Conservation (phyloP, 164 flowering plant genomes). For the Liriodendron chinense region DNA sequence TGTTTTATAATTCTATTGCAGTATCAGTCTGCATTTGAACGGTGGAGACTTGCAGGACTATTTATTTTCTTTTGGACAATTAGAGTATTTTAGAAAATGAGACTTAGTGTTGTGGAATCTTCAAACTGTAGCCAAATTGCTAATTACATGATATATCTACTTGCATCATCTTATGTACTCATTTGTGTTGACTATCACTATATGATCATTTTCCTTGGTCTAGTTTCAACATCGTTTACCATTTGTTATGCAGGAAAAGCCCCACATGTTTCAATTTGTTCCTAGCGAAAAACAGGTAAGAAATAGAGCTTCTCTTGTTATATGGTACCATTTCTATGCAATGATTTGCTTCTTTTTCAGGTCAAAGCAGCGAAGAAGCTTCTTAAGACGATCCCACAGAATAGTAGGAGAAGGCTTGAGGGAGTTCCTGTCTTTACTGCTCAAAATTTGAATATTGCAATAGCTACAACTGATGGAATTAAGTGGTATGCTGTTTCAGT, state of each 20-base stretch:
- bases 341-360: slow-evolving; percentile 32
- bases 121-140: neutral
- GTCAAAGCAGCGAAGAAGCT: slow-evolving; percentile 88
- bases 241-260: slow-evolving; percentile 65
- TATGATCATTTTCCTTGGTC: neutral
- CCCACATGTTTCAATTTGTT: slow-evolving; percentile 85
- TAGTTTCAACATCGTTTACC: neutral
- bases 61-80: neutral
- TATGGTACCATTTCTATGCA: neutral
- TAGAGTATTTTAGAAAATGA: neutral
- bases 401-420: slow-evolving; percentile 44
- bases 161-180: neutral
- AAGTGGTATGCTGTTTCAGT: slow-evolving; percentile 56
- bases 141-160: neutral
- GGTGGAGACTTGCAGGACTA: neutral
- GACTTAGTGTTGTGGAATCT: neutral
- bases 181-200: neutral
- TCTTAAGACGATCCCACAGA: slow-evolving; percentile 49
- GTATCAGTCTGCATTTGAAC: neutral
- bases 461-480: slow-evolving; percentile 79
- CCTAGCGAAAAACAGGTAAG: slow-evolving; percentile 85
- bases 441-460: slow-evolving; percentile 89
- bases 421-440: slow-evolving; percentile 98
- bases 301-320: slow-evolving; percentile 1
- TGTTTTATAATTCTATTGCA: neutral